These are phyloP conservation scores for Zelopaecilomyces penicillatus DNA, from an alignment of 2,329 filamentous ascomycete species.

Conservation along the genomic window DNA sequence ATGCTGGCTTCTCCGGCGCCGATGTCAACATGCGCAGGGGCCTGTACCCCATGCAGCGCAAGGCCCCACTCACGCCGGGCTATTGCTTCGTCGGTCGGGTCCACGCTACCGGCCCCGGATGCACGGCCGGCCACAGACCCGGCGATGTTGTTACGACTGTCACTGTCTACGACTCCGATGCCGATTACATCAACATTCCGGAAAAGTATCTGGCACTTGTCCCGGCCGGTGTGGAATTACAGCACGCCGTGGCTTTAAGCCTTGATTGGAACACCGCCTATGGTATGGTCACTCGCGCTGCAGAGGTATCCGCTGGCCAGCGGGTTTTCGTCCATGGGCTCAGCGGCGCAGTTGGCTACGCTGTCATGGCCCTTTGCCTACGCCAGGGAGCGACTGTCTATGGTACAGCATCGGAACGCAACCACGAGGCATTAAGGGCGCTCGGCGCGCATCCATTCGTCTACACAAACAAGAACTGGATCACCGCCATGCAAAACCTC, in stretches of 20 bases:
- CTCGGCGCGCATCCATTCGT: conserved; percentile 35
- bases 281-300: conserved; percentile 27
- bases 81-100: conserved; percentile 40
- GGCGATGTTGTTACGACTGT: conserved; percentile 29
- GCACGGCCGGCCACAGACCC: conserved; percentile 16
- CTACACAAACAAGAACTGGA: conserved; percentile 43
- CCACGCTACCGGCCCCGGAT: conserved; percentile 26
- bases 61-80: conserved; percentile 39
- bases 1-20: conserved; percentile 38
- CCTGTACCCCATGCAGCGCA: conserved; percentile 35
- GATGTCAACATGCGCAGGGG: conserved; percentile 43
- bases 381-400: conserved; percentile 38
- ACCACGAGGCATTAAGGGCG: conserved; percentile 31
- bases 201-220: conserved; percentile 38
- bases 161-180: conserved; percentile 34
- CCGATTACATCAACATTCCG: conserved; percentile 36
- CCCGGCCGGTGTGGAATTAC: conserved; percentile 31
- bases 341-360: conserved; percentile 41
- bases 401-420: conserved; percentile 38
- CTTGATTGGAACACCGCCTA: conserved; percentile 39
- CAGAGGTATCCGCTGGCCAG: conserved; percentile 33
- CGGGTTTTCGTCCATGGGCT: conserved; percentile 43
- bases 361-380: conserved; percentile 31
- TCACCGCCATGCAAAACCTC: conserved; percentile 32
- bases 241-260: conserved; percentile 31